Base-by-base conservation (phyloP, 2,329 filamentous ascomycete genomes). In the Pseudohalonectria lignicola region DNA sequence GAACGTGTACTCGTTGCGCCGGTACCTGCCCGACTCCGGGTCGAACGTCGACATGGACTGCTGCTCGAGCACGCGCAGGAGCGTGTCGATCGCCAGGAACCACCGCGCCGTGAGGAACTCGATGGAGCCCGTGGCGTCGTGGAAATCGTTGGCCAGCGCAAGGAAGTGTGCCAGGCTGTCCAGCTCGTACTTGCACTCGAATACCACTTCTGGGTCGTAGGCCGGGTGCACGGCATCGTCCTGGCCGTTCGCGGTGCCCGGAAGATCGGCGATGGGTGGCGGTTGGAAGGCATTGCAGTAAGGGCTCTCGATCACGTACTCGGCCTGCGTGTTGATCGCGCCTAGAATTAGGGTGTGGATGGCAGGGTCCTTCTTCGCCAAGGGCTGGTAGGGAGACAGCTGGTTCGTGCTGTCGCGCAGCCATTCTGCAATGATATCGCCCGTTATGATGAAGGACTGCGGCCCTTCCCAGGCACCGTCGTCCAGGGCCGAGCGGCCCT, bases 231-330 rank as follows among this genome's bases (percentile, higher is more conserved):
- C 92, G 8, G 56, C 61, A 53, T 98, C 92, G 16, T 81, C 74
- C 55, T 94, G 85, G 3, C 85, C 85, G 51, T 90, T 94, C 49
- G 74, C 71, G 13, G 79, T 80, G 5, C 81, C 66, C 4, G 69
- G 62, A n/a, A 17, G 17, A 1, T 96, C 68, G 45, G 86, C 88
- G 6, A 87, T 85, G 3, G 85, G 81, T 1, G 92, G 92, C 4
- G 92, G 90, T 56, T 98, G 92, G 60, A 96, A 98, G 15, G 92
- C 92, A 58, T 98, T 96, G 70, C 92, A 98, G 63, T 96, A 98
- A 0, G 92, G 92, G 1, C 84, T 87, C 51, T 86, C 77, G 44
- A 96, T 94, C 31, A 98, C 85, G 53, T 87, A 96, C 58, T 96
- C 90, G 13, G 85, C 74, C 61, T 98, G 92, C 29, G 48, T 50